Evolutionary conservation across 805 yeast genomes (phyloP), one percentile per base, ranked within the genome.

Genomic region (Babjeviella inositovora): DNA sequence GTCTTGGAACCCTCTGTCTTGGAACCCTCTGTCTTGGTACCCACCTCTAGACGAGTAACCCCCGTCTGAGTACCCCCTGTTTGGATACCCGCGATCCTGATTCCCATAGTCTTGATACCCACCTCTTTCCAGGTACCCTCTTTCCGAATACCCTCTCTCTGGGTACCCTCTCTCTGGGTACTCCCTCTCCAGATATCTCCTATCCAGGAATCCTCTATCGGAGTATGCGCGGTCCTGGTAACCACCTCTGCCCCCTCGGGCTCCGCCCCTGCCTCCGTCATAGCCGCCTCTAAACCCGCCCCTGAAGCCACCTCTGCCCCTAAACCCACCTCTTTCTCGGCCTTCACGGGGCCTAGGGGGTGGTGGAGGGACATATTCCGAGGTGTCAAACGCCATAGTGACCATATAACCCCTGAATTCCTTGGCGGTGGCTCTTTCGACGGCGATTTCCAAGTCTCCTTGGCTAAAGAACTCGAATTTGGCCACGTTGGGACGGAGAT

Each of bases 361-460:
- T 37, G 59, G 62, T 37, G 53, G 70, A 32, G 53, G 68, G 25
- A 64, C 55, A 35, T 62, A 65, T 24, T 72, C 72, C 26, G 69
- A 50, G 23, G 69, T 62, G 39, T 82, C 95, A 49, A 75, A 81
- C 51, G 81, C 93, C 29, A 77, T 80, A 24, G 70, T 52, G 28
- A 81, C 56, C 29, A 68, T 55, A 25, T 70, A 46, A 37, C 90
- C 90, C 43, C 72, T 72, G 53, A 62, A 70, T 30, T 76, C 75
- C 29, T 67, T 56, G 35, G 69, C 72, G 47, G 80, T 80, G 39
- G 80, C 60, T 42, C 72, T 67, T 28, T 68, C 67, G 35, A 87
- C 51, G 21, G 96, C 90, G 32, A 63, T 62, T 27, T 60, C 73
- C 39, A 87, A 62, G 35, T 77, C 76, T 30, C 79, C 93, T 41